phyloP scores from a whole-genome alignment of 768 basidiomycete species.

The Tricholoma furcatifolium region DNA sequence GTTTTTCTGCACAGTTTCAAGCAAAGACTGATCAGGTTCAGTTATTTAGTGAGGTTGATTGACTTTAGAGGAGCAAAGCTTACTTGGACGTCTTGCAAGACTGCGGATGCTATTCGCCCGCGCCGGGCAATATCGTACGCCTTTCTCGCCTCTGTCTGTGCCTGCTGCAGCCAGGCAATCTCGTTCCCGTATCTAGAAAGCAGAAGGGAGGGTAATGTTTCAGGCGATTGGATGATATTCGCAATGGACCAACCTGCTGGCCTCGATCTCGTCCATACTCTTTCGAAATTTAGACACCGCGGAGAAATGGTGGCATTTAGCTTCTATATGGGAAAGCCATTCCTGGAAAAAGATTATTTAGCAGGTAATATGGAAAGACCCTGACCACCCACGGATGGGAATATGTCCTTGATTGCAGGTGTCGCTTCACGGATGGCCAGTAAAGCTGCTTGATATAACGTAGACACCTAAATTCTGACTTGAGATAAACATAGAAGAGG shows the following conservation, averaged over 20 bases:
- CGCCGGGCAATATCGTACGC: constrained; percentile 68
- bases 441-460: constrained; percentile 58
- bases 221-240: background rate
- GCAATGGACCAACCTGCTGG: constrained; percentile 48
- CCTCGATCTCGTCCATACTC: constrained; percentile 84
- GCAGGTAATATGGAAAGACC: no score
- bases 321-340: constrained; percentile 79
- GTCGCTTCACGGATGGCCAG: constrained; percentile 42
- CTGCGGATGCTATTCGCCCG: constrained; percentile 56
- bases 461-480: constrained; percentile 43
- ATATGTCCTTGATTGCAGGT: constrained; percentile 41
- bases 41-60: background rate
- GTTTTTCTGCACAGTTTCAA: constrained; percentile 67
- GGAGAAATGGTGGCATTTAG: constrained; percentile 82
- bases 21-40: constrained; percentile 58
- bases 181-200: constrained; percentile 79
- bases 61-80: constrained; percentile 12
- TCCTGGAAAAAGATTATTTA: constrained; percentile 39
- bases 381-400: constrained; percentile 50
- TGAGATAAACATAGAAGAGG: background rate
- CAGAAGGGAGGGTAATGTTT: background rate
- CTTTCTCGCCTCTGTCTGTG: constrained; percentile 64
- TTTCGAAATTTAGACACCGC: constrained; percentile 89
- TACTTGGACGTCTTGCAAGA: constrained; percentile 82
- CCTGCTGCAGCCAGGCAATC: constrained; percentile 72